Evolutionary conservation across 805 yeast species (phyloP).

Genomic region (Candida broadrunensis): DNA sequence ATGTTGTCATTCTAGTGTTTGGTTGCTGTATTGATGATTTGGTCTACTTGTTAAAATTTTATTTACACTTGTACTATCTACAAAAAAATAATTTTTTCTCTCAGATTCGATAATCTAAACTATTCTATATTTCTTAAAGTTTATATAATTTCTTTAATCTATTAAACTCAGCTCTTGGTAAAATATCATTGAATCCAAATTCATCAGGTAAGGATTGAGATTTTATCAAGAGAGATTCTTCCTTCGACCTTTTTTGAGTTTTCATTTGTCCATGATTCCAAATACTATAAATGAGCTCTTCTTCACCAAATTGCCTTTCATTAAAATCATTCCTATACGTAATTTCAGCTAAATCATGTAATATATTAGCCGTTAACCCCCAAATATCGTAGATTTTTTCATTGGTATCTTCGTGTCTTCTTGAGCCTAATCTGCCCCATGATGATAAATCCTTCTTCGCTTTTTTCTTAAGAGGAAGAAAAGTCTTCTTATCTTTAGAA

Average conservation of each 20-base stretch:
- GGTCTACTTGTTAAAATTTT: background rate
- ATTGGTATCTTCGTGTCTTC: constrained; percentile 36
- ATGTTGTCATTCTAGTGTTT: background rate
- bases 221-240: constrained; percentile 53
- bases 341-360: constrained; percentile 66
- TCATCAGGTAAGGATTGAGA: constrained; percentile 24
- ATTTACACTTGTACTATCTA: too few relatives aligned
- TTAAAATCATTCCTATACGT: constrained; percentile 26
- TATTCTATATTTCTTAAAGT: too few relatives aligned
- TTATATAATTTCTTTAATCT: constrained; percentile 42
- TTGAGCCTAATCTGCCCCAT: constrained; percentile 41
- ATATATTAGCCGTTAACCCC: constrained; percentile 79
- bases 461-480: background rate
- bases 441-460: constrained; percentile 13
- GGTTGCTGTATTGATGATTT: background rate
- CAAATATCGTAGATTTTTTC: constrained; percentile 65
- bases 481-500: constrained; percentile 5
- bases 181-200: constrained; percentile 42
- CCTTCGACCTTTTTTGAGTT: constrained; percentile 43
- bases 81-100: too few relatives aligned
- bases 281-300: constrained; percentile 59
- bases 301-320: constrained; percentile 50
- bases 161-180: constrained; percentile 42
- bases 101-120: too few relatives aligned
- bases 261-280: constrained; percentile 56